These are phyloP conservation scores for Talaromyces sp. DNA, from an alignment of 2,329 filamentous ascomycete genomes.

Conservation along the genomic window DNA sequence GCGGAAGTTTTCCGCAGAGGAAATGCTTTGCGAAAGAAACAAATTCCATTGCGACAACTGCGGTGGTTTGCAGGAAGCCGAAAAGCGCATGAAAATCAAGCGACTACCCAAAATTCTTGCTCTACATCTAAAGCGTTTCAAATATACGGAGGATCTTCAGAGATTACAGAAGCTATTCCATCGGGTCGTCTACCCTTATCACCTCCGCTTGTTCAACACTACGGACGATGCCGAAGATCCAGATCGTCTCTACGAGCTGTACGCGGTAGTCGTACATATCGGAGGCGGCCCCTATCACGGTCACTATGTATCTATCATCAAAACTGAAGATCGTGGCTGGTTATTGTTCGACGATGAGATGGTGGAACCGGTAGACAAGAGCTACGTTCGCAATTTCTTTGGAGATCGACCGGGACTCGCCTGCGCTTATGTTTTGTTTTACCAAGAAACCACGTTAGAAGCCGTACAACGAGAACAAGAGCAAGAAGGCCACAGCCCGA, in stretches of 20 bases:
- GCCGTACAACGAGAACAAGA: constrained; percentile 75
- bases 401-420: constrained; percentile 87
- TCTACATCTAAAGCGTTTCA: constrained; percentile 93
- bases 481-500: constrained; percentile 59
- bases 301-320: constrained; percentile 96
- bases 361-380: constrained; percentile 96
- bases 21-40: constrained; percentile 97
- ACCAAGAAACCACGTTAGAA: constrained; percentile 80
- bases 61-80: constrained; percentile 91
- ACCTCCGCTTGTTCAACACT: constrained; percentile 94
- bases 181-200: constrained; percentile 93
- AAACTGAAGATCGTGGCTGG: constrained; percentile 94
- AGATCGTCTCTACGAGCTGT: constrained; percentile 91
- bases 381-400: constrained; percentile 95
- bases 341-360: constrained; percentile 96
- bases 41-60: constrained; percentile 99
- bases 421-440: constrained; percentile 95
- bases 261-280: constrained; percentile 95
- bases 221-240: constrained; percentile 93
- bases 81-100: constrained; percentile 99
- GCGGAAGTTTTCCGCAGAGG: constrained; percentile 92
- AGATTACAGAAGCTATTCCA: constrained; percentile 95
- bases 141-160: constrained; percentile 94
- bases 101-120: constrained; percentile 85
- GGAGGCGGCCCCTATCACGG: constrained; percentile 95